A percentile compares a stretch with the other conserved stretches of the same genome.
These are phyloP conservation scores for Medicago ruthenica DNA, from an alignment of 306 rosid genomes.

Conservation along the genomic window DNA sequence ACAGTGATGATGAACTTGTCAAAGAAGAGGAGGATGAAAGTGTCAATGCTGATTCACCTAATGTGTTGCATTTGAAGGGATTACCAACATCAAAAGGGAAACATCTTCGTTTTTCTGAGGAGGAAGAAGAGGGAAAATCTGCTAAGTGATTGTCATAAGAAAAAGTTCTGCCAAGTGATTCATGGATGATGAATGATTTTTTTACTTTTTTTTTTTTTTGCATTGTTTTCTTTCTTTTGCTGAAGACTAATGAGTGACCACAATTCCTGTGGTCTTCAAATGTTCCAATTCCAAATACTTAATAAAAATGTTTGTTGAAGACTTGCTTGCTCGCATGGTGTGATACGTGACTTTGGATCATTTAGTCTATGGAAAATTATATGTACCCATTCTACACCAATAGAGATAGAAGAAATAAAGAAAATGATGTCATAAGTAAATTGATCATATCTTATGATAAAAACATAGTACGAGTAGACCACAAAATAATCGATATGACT, in stretches of 20 bases:
- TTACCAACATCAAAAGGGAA: conserved; percentile 82
- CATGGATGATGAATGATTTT: conserved; percentile 1
- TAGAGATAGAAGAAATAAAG: too few relatives aligned
- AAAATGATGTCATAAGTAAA: too few relatives aligned
- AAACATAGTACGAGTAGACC: too few relatives aligned
- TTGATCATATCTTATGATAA: too few relatives aligned
- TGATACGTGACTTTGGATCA: too few relatives aligned
- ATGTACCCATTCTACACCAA: too few relatives aligned
- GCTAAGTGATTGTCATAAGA: conserved; percentile 11
- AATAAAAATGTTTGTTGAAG: not conserved
- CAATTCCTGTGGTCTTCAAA: not conserved
- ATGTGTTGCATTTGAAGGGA: conserved; percentile 64
- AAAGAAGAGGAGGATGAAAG: conserved; percentile 52
- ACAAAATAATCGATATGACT: too few relatives aligned
- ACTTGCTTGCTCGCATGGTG: too few relatives aligned
- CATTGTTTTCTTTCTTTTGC: not conserved
- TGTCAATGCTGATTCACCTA: conserved; percentile 42
- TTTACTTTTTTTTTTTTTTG: not conserved
- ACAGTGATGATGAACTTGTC: conserved; percentile 77
- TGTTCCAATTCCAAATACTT: too few relatives aligned
- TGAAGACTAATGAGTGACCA: not conserved
- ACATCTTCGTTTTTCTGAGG: conserved; percentile 70
- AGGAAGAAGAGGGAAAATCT: conserved; percentile 3
- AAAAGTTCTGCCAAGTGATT: not conserved
- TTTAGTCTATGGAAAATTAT: too few relatives aligned